phyloP scores from a whole-genome alignment of 345 rosid species.

The Citrus hindsii region DNA sequence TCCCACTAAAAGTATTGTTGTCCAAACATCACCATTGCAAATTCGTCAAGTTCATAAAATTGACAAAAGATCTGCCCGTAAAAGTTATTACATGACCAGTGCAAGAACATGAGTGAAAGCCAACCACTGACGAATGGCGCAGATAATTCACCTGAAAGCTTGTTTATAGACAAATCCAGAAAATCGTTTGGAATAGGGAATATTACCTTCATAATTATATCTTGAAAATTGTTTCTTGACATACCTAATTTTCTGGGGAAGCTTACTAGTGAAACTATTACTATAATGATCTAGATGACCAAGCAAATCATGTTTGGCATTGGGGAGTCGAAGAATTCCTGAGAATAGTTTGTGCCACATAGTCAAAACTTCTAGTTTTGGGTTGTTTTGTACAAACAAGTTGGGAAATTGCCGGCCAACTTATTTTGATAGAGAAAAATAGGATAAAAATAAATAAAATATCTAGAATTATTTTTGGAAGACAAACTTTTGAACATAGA shows the following conservation, averaged over 20 bases:
- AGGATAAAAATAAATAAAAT: too few relatives aligned
- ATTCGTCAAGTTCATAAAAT: background rate
- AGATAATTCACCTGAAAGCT: background rate
- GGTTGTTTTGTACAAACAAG: background rate
- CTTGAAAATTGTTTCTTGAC: background rate
- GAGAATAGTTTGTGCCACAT: background rate
- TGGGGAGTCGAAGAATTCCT: background rate
- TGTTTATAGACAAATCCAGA: background rate
- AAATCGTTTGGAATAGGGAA: background rate
- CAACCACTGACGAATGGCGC: background rate
- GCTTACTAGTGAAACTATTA: background rate
- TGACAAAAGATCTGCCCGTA: background rate
- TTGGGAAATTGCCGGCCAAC: background rate
- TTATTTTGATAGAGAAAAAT: background rate
- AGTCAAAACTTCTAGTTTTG: background rate
- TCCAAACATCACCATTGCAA: background rate
- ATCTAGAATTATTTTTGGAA: too few relatives aligned
- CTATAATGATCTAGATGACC: background rate
- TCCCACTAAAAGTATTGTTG: background rate
- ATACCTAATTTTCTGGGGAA: background rate
- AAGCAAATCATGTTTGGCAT: background rate
- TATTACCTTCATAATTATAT: background rate
- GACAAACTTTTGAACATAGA: too few relatives aligned
- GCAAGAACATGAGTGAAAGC: too few relatives aligned
- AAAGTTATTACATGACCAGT: background rate